phyloP scores from a whole-genome alignment of 352 stramenopile species.

The Saprolegnia diclina region DNA sequence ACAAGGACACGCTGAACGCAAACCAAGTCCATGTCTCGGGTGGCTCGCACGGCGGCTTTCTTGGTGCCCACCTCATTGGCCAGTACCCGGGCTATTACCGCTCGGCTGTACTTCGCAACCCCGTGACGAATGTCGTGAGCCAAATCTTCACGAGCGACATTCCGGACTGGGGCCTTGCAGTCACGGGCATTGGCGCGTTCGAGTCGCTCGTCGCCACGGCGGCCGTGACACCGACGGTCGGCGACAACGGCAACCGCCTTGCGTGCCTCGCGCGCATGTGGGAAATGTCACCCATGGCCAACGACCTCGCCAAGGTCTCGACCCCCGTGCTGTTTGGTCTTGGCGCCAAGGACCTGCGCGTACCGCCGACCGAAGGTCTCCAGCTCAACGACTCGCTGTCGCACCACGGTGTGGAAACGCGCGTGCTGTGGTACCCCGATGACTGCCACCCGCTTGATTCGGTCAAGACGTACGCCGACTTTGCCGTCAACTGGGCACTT shows the following conservation, averaged over 20 bases:
- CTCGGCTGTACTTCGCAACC: slow-evolving; percentile 85
- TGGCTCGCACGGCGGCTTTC: slow-evolving; percentile 93
- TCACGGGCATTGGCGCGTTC: slow-evolving; percentile 75
- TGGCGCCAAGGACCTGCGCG: slow-evolving; percentile 86
- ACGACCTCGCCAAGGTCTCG: slow-evolving; percentile 78
- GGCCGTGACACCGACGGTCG: slow-evolving; percentile 35
- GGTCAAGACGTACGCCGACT: slow-evolving; percentile 59
- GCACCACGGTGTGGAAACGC: slow-evolving; percentile 44
- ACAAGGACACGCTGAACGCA: slow-evolving; percentile 59
- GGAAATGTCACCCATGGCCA: slow-evolving; percentile 80
- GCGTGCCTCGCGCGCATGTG: slow-evolving; percentile 78
- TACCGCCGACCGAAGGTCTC: slow-evolving; percentile 87
- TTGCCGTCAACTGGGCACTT: slow-evolving; percentile 66
- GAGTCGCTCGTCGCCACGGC: slow-evolving; percentile 73
- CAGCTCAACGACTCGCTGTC: slow-evolving; percentile 89
- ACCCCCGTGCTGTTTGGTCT: slow-evolving; percentile 90
- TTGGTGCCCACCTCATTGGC: slow-evolving; percentile 88
- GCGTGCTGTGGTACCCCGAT: slow-evolving; percentile 66
- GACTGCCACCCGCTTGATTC: slow-evolving; percentile 66
- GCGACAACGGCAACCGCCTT: slow-evolving; percentile 35
- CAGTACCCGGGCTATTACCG: slow-evolving; percentile 94
- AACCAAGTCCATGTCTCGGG: slow-evolving; percentile 87
- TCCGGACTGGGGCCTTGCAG: slow-evolving; percentile 93
- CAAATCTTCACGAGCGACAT: slow-evolving; percentile 95
- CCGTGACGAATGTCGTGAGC: slow-evolving; percentile 91